phyloP scores from a whole-genome alignment of 257 asterid species.

The Gentiana dahurica region DNA sequence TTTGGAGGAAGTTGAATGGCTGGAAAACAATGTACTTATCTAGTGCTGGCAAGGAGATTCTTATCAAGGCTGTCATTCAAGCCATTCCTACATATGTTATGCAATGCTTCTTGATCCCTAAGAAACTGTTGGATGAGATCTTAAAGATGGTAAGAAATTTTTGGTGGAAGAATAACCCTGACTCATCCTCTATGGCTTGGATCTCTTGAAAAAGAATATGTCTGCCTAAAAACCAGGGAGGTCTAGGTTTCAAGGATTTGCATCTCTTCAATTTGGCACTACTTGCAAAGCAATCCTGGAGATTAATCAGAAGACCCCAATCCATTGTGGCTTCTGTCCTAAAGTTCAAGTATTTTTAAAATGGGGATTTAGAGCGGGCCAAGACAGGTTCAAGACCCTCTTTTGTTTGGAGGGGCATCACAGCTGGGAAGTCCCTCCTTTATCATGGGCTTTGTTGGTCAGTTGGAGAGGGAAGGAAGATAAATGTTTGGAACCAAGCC shows the following conservation, averaged over 20 bases:
- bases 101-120: background rate
- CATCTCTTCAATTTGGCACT: background rate
- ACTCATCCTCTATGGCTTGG: background rate
- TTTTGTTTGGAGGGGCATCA: background rate
- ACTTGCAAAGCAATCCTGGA: background rate
- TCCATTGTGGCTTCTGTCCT: background rate
- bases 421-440: background rate
- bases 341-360: background rate
- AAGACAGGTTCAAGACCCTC: background rate
- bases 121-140: background rate
- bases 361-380: background rate
- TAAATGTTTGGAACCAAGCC: background rate
- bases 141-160: too few species aligned
- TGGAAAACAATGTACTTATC: background rate
- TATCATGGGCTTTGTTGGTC: background rate
- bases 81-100: background rate
- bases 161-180: background rate
- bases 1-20: background rate
- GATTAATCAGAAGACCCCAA: background rate
- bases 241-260: background rate
- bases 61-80: background rate
- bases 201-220: background rate
- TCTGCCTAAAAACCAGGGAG: background rate
- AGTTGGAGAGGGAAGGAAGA: background rate
- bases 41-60: background rate